Conservation (phyloP, 192 early-diverging fungal species). For the Backusella australiensis region DNA sequence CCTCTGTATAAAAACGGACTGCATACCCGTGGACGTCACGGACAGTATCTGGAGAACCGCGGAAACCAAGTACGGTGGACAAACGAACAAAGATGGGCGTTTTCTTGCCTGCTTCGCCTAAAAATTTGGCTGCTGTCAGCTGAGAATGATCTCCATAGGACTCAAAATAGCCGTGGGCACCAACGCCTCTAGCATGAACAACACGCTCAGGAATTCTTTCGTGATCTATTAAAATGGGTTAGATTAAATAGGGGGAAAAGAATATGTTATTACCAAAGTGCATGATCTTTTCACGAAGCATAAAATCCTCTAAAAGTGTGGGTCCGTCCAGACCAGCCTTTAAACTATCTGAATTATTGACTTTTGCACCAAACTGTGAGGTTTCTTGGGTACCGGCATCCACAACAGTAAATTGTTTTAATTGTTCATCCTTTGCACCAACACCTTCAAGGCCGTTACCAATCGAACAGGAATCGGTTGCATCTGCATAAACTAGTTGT, state of each 20-base stretch:
- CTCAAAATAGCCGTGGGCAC: conserved; percentile 40
- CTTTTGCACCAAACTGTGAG: conserved; percentile 20
- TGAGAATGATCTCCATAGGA: conserved; percentile 31
- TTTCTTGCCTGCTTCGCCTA: conserved; percentile 26
- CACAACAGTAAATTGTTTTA: too few relatives aligned
- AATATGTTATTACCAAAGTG: conserved; percentile 18
- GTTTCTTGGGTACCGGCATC: conserved; percentile 21
- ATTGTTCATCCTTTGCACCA: too few relatives aligned
- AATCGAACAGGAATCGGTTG: too few relatives aligned
- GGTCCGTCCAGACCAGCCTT: conserved; percentile 28
- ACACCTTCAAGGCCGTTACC: too few relatives aligned
- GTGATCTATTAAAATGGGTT: not conserved
- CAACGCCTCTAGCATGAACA: conserved; percentile 45
- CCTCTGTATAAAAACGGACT: conserved; percentile 25
- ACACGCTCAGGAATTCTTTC: conserved; percentile 33
- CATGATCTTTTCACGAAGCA: conserved; percentile 19
- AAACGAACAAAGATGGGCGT: conserved; percentile 52
- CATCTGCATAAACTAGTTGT: too few relatives aligned
- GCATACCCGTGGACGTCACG: conserved; percentile 37
- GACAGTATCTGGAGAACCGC: conserved; percentile 43
- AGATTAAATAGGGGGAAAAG: too few relatives aligned
- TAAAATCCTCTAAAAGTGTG: conserved; percentile 28
- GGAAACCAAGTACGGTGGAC: conserved; percentile 42
- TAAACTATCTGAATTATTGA: conserved; percentile 25
- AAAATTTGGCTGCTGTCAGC: conserved; percentile 38